A percentile compares a stretch with the other conserved stretches of the same genome.
Evolutionary conservation across 106 monocot genomes (phyloP).

Genomic region (Dactylorhiza incarnata): DNA sequence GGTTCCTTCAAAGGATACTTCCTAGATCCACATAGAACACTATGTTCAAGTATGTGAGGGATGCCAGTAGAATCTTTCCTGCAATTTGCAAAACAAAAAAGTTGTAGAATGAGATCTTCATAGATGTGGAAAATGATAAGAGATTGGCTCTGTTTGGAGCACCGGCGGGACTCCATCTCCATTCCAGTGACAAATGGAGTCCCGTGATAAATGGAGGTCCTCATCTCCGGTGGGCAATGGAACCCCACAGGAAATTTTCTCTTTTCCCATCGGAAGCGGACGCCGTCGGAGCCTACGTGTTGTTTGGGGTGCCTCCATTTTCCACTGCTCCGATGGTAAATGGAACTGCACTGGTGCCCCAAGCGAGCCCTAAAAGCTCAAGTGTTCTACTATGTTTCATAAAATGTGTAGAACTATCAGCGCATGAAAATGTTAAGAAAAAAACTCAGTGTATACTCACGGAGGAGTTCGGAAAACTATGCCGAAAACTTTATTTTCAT

Average conservation of each 20-base stretch:
- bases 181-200: too few relatives aligned
- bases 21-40: constrained; percentile 96
- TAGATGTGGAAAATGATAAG: too few relatives aligned
- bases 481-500: constrained; percentile 98
- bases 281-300: too few relatives aligned
- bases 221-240: too few relatives aligned
- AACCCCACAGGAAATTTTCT: too few relatives aligned
- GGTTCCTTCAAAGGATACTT: constrained; percentile 98
- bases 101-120: background rate
- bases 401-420: background rate
- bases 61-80: constrained; percentile 98
- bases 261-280: too few relatives aligned
- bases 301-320: too few relatives aligned
- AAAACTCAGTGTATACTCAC: constrained; percentile 38
- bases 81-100: constrained; percentile 18
- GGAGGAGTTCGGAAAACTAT: constrained; percentile 97
- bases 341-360: too few relatives aligned
- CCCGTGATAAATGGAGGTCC: too few relatives aligned
- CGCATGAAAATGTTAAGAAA: background rate
- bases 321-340: too few relatives aligned
- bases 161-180: too few relatives aligned
- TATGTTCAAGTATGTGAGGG: constrained; percentile 99
- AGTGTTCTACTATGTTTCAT: background rate
- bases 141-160: too few relatives aligned
- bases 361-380: background rate